Evolutionary conservation across 179 eudicot genomes (phyloP).

Genomic region (Silene vulgaris): DNA sequence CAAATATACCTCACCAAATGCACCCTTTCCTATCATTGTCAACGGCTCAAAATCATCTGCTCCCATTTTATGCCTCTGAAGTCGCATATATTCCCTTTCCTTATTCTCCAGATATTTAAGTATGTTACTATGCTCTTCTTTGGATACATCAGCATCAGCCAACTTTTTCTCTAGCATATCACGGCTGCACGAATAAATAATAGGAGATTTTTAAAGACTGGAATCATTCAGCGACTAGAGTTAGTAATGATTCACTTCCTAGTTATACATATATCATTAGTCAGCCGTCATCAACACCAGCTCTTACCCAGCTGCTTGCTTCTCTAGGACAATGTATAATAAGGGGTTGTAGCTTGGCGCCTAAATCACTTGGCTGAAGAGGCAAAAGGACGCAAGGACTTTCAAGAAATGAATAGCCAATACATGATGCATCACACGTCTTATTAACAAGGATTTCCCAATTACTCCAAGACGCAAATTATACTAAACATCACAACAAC

Average conservation of each 20-base stretch:
- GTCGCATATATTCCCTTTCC: slow-evolving; percentile 94
- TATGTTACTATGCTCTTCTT: slow-evolving; percentile 83
- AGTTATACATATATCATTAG: neutral
- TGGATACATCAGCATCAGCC: slow-evolving; percentile 97
- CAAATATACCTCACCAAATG: slow-evolving; percentile 86
- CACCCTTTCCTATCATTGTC: slow-evolving; percentile 97
- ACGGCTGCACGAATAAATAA: slow-evolving; percentile 27
- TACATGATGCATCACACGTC: neutral
- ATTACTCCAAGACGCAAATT: neutral
- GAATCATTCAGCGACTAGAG: neutral
- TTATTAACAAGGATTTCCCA: neutral
- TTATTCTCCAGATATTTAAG: slow-evolving; percentile 81
- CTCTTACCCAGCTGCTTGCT: neutral
- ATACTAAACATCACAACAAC: neutral
- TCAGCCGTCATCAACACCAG: neutral
- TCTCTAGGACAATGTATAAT: neutral
- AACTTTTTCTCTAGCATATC: slow-evolving; percentile 65
- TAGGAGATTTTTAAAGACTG: neutral
- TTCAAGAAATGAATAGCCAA: neutral
- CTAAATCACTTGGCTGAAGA: neutral
- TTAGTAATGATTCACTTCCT: neutral
- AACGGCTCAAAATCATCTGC: slow-evolving; percentile 87
- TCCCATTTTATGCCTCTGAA: slow-evolving; percentile 96
- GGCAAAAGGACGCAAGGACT: neutral
- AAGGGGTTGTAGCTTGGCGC: neutral